Conservation (phyloP, 73 alveolate genomes). For the Halteria grandinella region DNA sequence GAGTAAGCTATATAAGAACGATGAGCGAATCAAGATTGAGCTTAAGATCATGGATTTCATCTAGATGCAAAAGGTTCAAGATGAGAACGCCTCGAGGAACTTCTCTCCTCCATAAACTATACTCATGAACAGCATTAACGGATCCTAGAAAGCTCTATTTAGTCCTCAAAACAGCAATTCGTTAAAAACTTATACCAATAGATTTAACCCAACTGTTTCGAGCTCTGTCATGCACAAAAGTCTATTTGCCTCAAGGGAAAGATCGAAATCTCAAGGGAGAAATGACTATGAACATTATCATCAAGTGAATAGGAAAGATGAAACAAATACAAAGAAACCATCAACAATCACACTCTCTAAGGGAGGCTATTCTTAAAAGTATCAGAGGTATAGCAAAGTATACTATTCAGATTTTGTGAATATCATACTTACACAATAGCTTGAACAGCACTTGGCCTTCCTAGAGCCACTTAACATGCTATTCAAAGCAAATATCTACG, state of each 20-base stretch:
- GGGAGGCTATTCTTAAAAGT: not conserved
- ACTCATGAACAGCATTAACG: not conserved
- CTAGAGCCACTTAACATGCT: conserved; percentile 78
- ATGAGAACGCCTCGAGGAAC: not conserved
- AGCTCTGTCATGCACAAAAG: not conserved
- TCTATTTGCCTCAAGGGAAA: not conserved
- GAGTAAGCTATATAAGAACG: conserved; percentile 58
- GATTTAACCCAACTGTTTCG: conserved; percentile 14
- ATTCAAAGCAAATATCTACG: no score
- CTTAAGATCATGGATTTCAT: not conserved
- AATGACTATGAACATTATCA: not conserved
- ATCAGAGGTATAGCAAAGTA: conserved; percentile 26
- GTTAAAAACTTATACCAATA: not conserved
- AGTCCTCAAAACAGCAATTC: no score
- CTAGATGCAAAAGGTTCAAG: not conserved
- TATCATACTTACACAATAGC: conserved; percentile 76
- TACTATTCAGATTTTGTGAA: conserved; percentile 73
- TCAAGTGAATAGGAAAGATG: conserved; percentile 44
- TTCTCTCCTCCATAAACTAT: no score
- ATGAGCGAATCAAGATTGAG: conserved; percentile 1
- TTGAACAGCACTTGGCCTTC: conserved; percentile 82
- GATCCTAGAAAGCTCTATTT: no score
- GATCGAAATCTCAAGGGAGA: not conserved
- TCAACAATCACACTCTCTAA: conserved; percentile 48
- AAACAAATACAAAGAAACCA: conserved; percentile 55